These are phyloP conservation scores for Proliferodiscus dingleyae DNA, from an alignment of 2,329 filamentous ascomycete species.

Conservation along the genomic window DNA sequence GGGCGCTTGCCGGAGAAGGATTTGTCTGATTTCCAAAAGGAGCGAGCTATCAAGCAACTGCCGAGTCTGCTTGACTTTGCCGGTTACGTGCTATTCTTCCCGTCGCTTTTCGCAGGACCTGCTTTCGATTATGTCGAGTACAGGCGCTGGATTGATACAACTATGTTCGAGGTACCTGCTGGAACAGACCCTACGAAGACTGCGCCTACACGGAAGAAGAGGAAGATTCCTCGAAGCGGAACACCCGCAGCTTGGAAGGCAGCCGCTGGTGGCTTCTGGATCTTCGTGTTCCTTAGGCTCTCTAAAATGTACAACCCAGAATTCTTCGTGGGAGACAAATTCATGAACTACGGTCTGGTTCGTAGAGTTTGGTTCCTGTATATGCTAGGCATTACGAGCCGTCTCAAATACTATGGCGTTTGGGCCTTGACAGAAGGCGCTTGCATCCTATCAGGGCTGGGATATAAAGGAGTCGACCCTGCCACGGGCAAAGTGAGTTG, in stretches of 20 bases:
- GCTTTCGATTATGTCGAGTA: slow-evolving; percentile 96
- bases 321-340: slow-evolving; percentile 61
- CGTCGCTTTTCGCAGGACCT: slow-evolving; percentile 80
- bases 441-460: slow-evolving; percentile 88
- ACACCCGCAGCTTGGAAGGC: slow-evolving; percentile 79
- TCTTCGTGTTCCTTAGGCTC: slow-evolving; percentile 71
- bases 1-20: slow-evolving; percentile 73
- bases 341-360: slow-evolving; percentile 61
- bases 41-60: slow-evolving; percentile 69
- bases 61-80: slow-evolving; percentile 75
- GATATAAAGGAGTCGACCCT: slow-evolving; percentile 88
- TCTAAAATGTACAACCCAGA: slow-evolving; percentile 60
- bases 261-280: slow-evolving; percentile 69
- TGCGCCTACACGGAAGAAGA: slow-evolving; percentile 80
- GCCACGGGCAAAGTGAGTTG: slow-evolving; percentile 81
- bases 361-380: slow-evolving; percentile 75
- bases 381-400: slow-evolving; percentile 74
- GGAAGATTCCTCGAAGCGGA: slow-evolving; percentile 86
- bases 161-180: slow-evolving; percentile 84
- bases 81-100: slow-evolving; percentile 94
- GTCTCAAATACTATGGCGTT: slow-evolving; percentile 94
- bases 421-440: slow-evolving; percentile 92
- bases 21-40: slow-evolving; percentile 82
- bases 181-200: slow-evolving; percentile 80
- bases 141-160: slow-evolving; percentile 83